Evolutionary conservation across 192 early-diverging fungal species (phyloP), one percentile per base, ranked within the genome.

Genomic region (Umbelopsis vinacea): DNA sequence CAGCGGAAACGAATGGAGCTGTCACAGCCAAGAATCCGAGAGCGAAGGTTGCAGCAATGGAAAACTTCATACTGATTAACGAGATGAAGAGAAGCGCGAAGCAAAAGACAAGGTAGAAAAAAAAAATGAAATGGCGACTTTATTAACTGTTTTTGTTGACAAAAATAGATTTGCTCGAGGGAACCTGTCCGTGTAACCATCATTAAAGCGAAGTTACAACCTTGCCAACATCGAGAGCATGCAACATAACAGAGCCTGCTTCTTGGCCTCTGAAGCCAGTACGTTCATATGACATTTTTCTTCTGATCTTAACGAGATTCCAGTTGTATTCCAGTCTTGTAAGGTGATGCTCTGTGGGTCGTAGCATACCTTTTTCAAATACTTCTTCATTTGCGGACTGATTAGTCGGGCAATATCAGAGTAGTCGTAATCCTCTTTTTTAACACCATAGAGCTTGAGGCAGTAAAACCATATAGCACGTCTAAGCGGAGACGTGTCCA

Each of bases 221-320:
- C 57, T 29, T 17, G 57, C 57, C 57, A 63, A 63, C n/a, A 79
- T 45, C 38, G 72, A 74, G 22, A 88, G 77, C 17, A 81, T 84
- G 68, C 85, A 88, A 50, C 85, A 74, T n/a, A 88, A 55, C 46
- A 82, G 71, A 17, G 85, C 85, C 33, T 86, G 85, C 69, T 87
- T 88, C 46, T 81, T 79, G 6, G 87, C 85, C 55, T 86, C 83
- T 53, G 78, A 75, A 19, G 84, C 78, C 67, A 88, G 76, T 26
- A 88, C 63, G 48, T 84, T 85, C 38, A 88, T 72, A 53, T 87
- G 87, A 55, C 85, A 86, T 67, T 86, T 85, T 67, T 88, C 87
- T 75, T 88, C 87, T 17, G 84, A 79, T 46, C 85, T 74, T 11
- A 88, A 68, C 17, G 78, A 74, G 69, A 87, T 78, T 10, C 86